Evolutionary conservation across 805 yeast genomes (phyloP), one percentile per base, ranked within the genome.

Genomic region (Lachancea waltii): DNA sequence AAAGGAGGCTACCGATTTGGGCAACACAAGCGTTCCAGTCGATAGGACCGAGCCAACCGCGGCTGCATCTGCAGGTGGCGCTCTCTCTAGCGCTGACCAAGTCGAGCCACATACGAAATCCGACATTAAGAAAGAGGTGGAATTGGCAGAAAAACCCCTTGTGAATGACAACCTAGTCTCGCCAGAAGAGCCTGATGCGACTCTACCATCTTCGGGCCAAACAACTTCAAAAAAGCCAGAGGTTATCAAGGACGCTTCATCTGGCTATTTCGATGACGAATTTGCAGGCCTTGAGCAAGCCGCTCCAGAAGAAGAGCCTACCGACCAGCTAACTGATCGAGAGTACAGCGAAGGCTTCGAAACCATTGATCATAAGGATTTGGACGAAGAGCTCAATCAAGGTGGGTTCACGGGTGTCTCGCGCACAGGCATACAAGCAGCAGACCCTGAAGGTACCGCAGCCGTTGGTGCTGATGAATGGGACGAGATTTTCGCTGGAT

Each of bases 401-500:
- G 50, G 49, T 30, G 50, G 45, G 1, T 55, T 55, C 26, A 49
- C 58, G 2, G 52, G 51, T 9, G 25, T 45, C 6, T 23, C 37
- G n/a, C 33, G 35, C 15, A 30, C 25, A 7, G 39, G 30, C 10
- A 26, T 35, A 3, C 37, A 33, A 25, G 37, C 36, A 13, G 30
- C 28, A 9, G 38, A 19, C 3, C 21, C 41, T 14, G 40, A 30
- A 9, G 13, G 40, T 30, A 17, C 34, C 11, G 37, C 38, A 7
- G 52, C 51, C 43, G 61, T 53, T 42, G 64, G 60, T 21, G 72
- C 69, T 37, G 95, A 85, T 52, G 97, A 87, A 58, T 87, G 97
- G 97, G 95, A 87, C 53, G 89, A 85, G 63, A 72, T 87, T 18
- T 87, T 87, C 65, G 90, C 94, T 3, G 95, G 94, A 0, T 83